Base-by-base conservation (phyloP, 352 stramenopile genomes). In the Plasmopara viticola region DNA sequence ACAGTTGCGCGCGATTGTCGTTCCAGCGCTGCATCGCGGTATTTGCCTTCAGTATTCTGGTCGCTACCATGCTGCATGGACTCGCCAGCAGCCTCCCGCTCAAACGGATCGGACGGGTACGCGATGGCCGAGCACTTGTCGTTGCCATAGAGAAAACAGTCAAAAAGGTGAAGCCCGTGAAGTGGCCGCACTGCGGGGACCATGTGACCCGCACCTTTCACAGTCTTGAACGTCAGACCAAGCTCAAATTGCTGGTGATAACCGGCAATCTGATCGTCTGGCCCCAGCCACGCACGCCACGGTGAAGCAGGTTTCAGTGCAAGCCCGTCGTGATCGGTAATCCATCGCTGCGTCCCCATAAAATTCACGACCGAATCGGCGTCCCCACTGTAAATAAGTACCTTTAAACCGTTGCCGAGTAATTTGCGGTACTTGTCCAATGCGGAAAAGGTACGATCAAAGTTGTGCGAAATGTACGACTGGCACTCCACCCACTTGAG, bases 131-230 rank as follows among this genome's bases (percentile, higher is more conserved):
- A 63, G 46, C 74, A 88, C 18, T 62, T 58, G 15, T 84, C 60
- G 41, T 82, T 56, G 44, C 71, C 74, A 17, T 70, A 72, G 18
- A 94, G 62, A 73, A 89, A 90, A 57, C 74, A 82, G 45, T 90
- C 73, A 29, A 90, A 82, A 34, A 90, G 63, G 53, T 81, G 51
- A 14, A 87, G 67, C n/a, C 70, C 71, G 18, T 84, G 74, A 8
- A 82, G 57, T 45, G 80, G 80, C 49, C 76, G 72, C 30, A 86
- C 75, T 13, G 67, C 71, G 0, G 78, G 74, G 17, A 87, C 89
- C 77, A 96, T 92, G 64, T 97, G 88, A 5, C 91, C 91, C 2
- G 84, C 84, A 25, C 87, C 89, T 43, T 94, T 90, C 60, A 97
- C 87, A 1, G 88, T 97, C 49, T 96, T 74, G 67, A 93, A 97